Percentiles rank a stretch among this genome's conserved stretches.
These are phyloP conservation scores for apple (Malus domestica) DNA, from an alignment of 306 rosid species.

Conservation along the genomic window ASM211411v1 NC_041799.1:41462001-41462500, in stretches of 20 bases:
- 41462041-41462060: not conserved
- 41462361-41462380: no score
- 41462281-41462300: no score
- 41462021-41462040: not conserved
- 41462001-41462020: not conserved
- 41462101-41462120: not conserved
- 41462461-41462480: no score
- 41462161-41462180: not conserved
- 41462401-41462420: no score
- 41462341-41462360: no score
- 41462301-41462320: fast-evolving
- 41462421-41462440: fast-evolving
- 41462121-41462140: not conserved
- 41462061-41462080: not conserved
- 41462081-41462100: not conserved
- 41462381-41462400: no score
- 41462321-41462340: fast-evolving
- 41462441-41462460: no score
- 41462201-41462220: not conserved
- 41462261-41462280: fast-evolving
- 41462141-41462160: not conserved
- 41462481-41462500: no score
- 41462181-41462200: not conserved
- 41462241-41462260: no score
- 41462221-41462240: no score